Evolutionary conservation across 169 alveolate genomes (phyloP).

Genomic region (Besnoitia besnoiti): DNA sequence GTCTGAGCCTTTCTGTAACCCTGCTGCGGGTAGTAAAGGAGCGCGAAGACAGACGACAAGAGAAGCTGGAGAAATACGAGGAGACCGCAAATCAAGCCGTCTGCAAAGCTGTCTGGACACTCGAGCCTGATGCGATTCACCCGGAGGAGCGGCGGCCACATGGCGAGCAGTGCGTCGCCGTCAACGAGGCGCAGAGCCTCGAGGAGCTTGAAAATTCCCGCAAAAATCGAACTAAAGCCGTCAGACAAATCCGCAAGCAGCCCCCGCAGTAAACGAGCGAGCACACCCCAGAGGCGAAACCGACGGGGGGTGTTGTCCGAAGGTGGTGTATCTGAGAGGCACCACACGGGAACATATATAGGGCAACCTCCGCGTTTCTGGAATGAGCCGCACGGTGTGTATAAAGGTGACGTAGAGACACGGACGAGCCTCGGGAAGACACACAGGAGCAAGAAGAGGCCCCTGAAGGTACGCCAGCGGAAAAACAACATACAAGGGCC

Average conservation of each 20-base stretch:
- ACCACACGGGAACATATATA: no score
- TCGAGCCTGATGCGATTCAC: constrained; percentile 45
- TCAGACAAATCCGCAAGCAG: constrained; percentile 45
- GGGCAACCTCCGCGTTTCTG: no score
- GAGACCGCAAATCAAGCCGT: constrained; percentile 34
- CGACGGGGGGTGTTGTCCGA: not conserved
- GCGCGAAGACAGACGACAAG: not conserved
- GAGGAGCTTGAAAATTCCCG: constrained; percentile 45
- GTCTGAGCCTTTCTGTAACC: no score
- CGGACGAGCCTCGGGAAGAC: no score
- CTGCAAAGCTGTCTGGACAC: constrained; percentile 56
- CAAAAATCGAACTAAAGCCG: constrained; percentile 45
- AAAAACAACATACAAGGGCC: no score
- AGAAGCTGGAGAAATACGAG: not conserved
- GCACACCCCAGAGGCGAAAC: not conserved
- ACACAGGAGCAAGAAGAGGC: no score
- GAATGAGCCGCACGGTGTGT: no score
- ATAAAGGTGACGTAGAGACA: no score
- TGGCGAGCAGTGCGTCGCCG: constrained; percentile 30
- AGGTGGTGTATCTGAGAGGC: not conserved
- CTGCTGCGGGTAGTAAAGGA: not conserved
- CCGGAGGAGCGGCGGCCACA: constrained; percentile 57
- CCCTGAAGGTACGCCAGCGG: no score
- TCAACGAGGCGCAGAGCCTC: constrained; percentile 50
- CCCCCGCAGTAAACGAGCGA: not conserved